A percentile compares a stretch with the other conserved stretches of the same genome.
Evolutionary conservation across 1,284 basidiomycete species (phyloP).

Genomic region (Leccinum colubrinum): DNA sequence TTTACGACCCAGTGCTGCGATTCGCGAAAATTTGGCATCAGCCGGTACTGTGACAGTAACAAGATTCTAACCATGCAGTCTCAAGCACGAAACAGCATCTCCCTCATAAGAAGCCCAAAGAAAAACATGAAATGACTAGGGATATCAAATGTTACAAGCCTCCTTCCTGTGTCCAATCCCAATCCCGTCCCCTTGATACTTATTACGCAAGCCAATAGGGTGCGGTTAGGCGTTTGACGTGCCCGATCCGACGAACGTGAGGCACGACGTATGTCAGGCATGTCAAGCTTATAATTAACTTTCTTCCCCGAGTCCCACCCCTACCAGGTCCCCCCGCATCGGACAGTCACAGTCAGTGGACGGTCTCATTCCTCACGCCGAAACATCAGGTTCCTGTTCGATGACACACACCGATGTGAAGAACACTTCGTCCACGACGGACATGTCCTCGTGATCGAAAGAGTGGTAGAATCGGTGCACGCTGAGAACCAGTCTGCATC

Average conservation of each 20-base stretch:
- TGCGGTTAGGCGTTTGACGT: background rate
- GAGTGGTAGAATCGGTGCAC: constrained; percentile 6
- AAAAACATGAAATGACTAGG: background rate
- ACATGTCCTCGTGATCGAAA: background rate
- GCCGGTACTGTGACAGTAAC: background rate
- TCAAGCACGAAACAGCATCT: background rate
- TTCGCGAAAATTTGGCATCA: background rate
- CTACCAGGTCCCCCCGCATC: background rate
- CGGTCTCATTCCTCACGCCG: background rate
- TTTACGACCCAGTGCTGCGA: background rate
- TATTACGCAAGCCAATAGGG: background rate
- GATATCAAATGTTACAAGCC: background rate
- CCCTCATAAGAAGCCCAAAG: background rate
- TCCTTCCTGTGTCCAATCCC: background rate
- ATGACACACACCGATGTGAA: constrained; percentile 10
- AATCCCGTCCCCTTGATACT: background rate
- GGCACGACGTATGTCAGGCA: background rate
- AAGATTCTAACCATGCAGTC: too few relatives aligned
- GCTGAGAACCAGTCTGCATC: constrained; percentile 9
- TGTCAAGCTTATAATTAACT: background rate
- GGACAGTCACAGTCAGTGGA: background rate
- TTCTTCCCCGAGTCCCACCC: background rate
- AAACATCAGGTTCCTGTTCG: constrained; percentile 2
- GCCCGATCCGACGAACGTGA: background rate
- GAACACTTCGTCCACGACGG: background rate